Base-by-base conservation (phyloP, 345 rosid genomes). In the Anacardium occidentale region DNA sequence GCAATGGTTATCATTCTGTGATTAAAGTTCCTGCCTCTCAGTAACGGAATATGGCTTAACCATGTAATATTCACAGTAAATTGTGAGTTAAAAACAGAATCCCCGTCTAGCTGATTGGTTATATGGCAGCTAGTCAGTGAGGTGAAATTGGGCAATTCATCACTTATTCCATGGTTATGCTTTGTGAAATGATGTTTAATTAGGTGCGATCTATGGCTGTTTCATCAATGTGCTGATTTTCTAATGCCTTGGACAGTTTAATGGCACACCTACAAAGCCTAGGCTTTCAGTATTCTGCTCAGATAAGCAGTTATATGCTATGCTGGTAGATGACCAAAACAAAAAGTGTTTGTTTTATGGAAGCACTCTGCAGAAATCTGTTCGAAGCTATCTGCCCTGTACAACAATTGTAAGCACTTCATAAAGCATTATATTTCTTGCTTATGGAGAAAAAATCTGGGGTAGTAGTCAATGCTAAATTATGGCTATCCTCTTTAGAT, bases 281-380 rank as follows among this genome's bases (percentile, higher is more conserved):
- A 83, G 98, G 78, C 87, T 92, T 13, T 92, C 97, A 5, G 97
- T 94, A 21, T 94, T 94, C 85, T 90, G 97, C 81, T 91, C 97
- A 22, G 90, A 89, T 18, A 89, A 90, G 59, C 98, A 94, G 73
- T 79, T 94, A 26, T 92, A 92, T 68, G 97, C 92, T 10, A 84
- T 88, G 94, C 83, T 94, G 78, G 92, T 94, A 1, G 98, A 94
- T 81, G 97, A 92, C 71, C 82, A 74, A 51, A 92, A 89, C 87
- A 90, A 88, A 76, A 92, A 86, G 80, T 88, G 90, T 73, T 81
- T 92, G 71, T 92, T 88, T 74, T 87, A 84, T 40, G 98, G 87
- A 67, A 90, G 90, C 85, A 89, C 98, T 57, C 75, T 92, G 78
- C 98, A 92, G 85, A 90, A 85, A 75, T 89, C 97, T 21, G 72